Evolutionary conservation across 1,139 yeast genomes (phyloP), one percentile per base, ranked within the genome.

Genomic region (Blastobotrys arbuscula): DNA sequence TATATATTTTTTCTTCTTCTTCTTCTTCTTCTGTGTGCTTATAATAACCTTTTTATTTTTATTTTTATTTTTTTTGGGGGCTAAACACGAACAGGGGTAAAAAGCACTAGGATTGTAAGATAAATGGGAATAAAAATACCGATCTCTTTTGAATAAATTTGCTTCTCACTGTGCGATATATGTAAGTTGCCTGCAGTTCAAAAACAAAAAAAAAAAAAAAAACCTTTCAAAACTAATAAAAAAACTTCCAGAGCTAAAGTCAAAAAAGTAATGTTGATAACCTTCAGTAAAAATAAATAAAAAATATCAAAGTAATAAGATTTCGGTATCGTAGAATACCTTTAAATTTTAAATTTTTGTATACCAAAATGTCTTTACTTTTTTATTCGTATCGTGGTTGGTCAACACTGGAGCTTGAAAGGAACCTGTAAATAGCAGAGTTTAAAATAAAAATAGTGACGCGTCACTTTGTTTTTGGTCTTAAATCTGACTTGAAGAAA

Each of bases 71-170:
- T 39, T 39, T 24, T 39, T 24, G 20, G 12, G 42, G 42, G 13
- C 42, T 20, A 40, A 40, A 19, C 19, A 28, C 35, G 24, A 24
- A 23, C 35, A 40, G 36, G 36, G 36, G 36, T 18, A 30, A 40
- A 26, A 28, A 3, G 5, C 13, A 12, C 31, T 28, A 28, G 12
- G 31, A 28, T 5, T 24, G 6, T 7, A 24, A 24, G 10, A 7
- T 24, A 24, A 24, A 24, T 7, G 10, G 10, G 10, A 24, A 24
- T 7, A 24, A 7, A 7, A 24, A 24, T 24, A 24, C 28, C 28
- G 28, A 24, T 24, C 28, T 24, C 28, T 24, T 24, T 24, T 24
- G 10, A 24, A n/a, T n/a, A 24, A 24, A 24, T 24, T 7, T 24
- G 28, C n/a, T n/a, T n/a, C n/a, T n/a, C n/a, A n/a, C n/a, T n/a